Conservation (phyloP, 129 eudicot genomes). For the Ambrosia trifida region DNA sequence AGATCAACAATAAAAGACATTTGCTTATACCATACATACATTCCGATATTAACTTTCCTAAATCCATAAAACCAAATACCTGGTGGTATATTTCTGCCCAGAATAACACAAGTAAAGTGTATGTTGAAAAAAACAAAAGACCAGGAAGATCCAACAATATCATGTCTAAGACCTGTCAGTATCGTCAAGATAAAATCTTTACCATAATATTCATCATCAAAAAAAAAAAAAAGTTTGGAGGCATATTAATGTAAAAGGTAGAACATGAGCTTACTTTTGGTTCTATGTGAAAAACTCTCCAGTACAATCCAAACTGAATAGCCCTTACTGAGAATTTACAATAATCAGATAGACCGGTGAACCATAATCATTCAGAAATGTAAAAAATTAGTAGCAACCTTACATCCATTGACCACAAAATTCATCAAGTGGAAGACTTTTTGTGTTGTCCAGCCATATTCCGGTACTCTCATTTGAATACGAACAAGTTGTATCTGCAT, state of each 20-base stretch:
- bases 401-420: slow-evolving; percentile 74
- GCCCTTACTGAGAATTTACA: slow-evolving; percentile 53
- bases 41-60: neutral
- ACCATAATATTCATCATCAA: neutral
- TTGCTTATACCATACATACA: neutral
- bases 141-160: slow-evolving; percentile 74
- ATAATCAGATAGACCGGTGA: slow-evolving; percentile 20
- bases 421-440: slow-evolving; percentile 82
- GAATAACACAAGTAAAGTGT: slow-evolving; percentile 79
- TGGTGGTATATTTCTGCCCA: slow-evolving; percentile 98
- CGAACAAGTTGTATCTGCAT: slow-evolving; percentile 73
- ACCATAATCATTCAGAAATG: slow-evolving; percentile 15
- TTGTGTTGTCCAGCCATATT: slow-evolving; percentile 83
- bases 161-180: slow-evolving; percentile 56
- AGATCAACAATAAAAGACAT: neutral
- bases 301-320: slow-evolving; percentile 61
- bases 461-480: slow-evolving; percentile 71
- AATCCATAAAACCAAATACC: slow-evolving; percentile 36
- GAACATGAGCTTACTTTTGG: slow-evolving; percentile 43
- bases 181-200: slow-evolving; percentile 1
- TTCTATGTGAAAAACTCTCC: slow-evolving; percentile 40
- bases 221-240: neutral
- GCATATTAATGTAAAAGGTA: slow-evolving; percentile 2
- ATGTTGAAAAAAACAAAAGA: slow-evolving; percentile 71
- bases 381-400: slow-evolving; percentile 39